phyloP scores from a whole-genome alignment of 805 yeast species.

The Kodamaea sagamina region DNA sequence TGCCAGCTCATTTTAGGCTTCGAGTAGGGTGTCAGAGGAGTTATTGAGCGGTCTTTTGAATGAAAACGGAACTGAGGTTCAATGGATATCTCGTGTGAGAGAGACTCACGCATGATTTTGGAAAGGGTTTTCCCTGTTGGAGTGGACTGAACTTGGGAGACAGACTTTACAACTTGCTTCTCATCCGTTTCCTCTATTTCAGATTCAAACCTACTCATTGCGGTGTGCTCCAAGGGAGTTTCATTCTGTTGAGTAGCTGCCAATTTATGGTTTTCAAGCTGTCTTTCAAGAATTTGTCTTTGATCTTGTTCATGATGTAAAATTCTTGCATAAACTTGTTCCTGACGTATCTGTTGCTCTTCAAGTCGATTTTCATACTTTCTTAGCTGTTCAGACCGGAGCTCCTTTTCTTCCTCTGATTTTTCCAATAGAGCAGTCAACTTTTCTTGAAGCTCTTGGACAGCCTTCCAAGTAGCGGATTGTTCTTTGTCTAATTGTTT shows the following conservation, averaged over 20 bases:
- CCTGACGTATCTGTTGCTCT: not conserved
- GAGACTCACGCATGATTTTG: slow-evolving; percentile 2
- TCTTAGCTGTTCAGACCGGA: not conserved
- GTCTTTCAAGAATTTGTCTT: not conserved
- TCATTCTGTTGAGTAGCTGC: no score
- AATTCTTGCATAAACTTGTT: not conserved
- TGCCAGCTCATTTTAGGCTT: slow-evolving; percentile 15
- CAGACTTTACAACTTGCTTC: not conserved
- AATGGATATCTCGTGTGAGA: slow-evolving; percentile 18
- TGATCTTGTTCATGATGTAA: not conserved
- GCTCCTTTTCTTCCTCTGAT: slow-evolving; percentile 2
- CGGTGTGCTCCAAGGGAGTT: no score
- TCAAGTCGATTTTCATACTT: not conserved
- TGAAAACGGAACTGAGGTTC: slow-evolving; percentile 27
- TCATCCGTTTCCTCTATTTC: not conserved
- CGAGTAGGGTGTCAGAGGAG: slow-evolving; percentile 5
- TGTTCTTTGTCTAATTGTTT: no score
- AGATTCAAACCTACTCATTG: no score
- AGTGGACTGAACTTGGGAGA: not conserved
- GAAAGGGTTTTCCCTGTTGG: slow-evolving; percentile 3
- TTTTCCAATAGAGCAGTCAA: not conserved
- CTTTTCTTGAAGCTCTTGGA: slow-evolving; percentile 1
- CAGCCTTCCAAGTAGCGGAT: not conserved
- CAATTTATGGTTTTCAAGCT: not conserved
- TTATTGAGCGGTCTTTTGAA: not conserved